phyloP scores from a whole-genome alignment of 148 eudicot genomes.

The Hydrangea macrophylla region DNA sequence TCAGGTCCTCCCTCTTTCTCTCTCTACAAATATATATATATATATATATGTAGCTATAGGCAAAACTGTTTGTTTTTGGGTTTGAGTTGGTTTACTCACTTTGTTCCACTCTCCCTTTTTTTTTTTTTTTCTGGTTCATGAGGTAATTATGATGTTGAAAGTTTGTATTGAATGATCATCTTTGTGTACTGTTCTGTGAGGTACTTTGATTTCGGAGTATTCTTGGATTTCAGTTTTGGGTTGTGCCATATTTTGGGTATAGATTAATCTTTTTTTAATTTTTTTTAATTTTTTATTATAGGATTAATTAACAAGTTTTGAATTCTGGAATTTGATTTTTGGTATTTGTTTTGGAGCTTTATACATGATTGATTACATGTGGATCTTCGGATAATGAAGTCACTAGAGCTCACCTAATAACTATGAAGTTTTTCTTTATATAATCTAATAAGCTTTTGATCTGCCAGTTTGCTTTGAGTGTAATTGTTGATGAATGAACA shows the following conservation, averaged over 20 bases:
- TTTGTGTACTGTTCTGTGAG: background rate
- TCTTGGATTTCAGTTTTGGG: background rate
- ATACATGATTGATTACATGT: background rate
- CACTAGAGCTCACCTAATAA: background rate
- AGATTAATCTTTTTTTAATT: background rate
- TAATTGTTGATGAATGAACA: background rate
- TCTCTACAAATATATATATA: background rate
- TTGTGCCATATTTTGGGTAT: background rate
- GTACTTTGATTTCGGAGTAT: background rate
- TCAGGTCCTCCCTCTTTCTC: conserved; percentile 1
- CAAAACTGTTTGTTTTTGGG: background rate
- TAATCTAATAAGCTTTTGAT: background rate
- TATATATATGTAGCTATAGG: too few relatives aligned
- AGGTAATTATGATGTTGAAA: background rate
- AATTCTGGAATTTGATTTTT: background rate
- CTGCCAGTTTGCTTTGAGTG: too few relatives aligned
- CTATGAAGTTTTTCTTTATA: background rate
- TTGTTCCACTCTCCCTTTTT: background rate
- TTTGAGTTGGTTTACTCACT: background rate
- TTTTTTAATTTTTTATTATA: background rate
- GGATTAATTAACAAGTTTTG: background rate
- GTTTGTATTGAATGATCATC: background rate
- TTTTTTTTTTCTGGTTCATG: background rate
- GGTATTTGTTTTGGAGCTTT: background rate
- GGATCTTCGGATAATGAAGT: background rate